phyloP scores from a whole-genome alignment of 179 eudicot genomes.

The Nepenthes alata region DNA sequence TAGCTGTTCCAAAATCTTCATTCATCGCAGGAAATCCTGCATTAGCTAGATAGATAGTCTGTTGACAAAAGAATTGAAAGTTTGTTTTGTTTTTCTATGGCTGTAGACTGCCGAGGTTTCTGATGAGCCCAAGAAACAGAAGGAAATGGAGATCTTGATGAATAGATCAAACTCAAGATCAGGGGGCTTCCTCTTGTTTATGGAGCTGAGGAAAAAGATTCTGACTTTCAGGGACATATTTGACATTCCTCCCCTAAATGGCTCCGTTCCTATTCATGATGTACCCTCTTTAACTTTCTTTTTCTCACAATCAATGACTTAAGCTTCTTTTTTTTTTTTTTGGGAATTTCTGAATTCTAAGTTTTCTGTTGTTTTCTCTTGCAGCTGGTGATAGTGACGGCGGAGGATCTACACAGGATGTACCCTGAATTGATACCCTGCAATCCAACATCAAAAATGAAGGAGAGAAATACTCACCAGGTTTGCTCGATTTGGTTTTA shows the following conservation, averaged over 20 bases:
- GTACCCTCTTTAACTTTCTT: conserved; percentile 17
- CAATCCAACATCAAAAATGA: conserved; percentile 33
- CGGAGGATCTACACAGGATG: conserved; percentile 63
- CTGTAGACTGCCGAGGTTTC: conserved; percentile 17
- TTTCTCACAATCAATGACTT: neutral
- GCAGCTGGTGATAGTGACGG: conserved; percentile 64
- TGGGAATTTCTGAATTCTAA: neutral
- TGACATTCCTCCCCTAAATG: conserved; percentile 64
- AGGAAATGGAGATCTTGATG: conserved; percentile 2
- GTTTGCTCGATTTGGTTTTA: conserved; percentile 19
- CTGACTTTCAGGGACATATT: conserved; percentile 61
- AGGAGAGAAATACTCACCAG: conserved; percentile 53
- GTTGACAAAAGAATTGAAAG: neutral
- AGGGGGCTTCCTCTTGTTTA: conserved; percentile 35
- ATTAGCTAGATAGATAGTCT: too few relatives aligned
- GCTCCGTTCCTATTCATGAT: conserved; percentile 60
- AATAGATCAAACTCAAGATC: conserved; percentile 11
- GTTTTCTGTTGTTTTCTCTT: conserved; percentile 3
- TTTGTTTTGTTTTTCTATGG: neutral
- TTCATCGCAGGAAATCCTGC: too few relatives aligned
- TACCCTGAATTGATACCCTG: conserved; percentile 55
- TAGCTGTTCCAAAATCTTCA: too few relatives aligned
- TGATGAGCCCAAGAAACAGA: conserved; percentile 6
- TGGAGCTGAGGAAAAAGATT: conserved; percentile 59
- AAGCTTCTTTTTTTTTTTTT: conserved; percentile 1